Evolutionary conservation across 208 protist genomes (phyloP), one percentile per base, ranked within the genome.

Genomic region (Crithidia sp.): DNA sequence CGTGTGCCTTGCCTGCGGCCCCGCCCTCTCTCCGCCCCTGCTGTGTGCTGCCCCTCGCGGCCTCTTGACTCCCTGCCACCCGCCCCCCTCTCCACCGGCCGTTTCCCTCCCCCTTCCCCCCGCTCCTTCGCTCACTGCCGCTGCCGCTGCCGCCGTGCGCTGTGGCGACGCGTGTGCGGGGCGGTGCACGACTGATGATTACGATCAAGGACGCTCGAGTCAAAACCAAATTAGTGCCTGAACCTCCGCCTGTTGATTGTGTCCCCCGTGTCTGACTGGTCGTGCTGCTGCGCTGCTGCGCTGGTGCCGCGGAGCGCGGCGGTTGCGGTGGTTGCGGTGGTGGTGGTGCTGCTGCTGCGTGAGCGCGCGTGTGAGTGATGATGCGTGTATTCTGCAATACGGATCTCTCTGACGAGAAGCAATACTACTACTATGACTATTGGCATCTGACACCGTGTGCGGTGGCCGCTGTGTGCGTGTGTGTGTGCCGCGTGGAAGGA

Each of bases 361-460:
- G 39, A 60, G 16, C 55, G 9, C 70, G 44, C 49, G 54, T 71
- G 52, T 66, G 59, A 58, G 57, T 77, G 67, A 82, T 74, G 77
- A 74, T 72, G 53, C 40, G 52, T 64, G 64, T 77, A 74, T 74
- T 79, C 74, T 74, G 61, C 60, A 77, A 77, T 76, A n/a, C 71
- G 49, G 71, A 76, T 45, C 40, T 47, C 9, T 54, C 50, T 64
- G 65, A 78, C 59, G 73, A 72, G 37, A 45, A 71, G 37, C 63
- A 78, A 72, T 69, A 76, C 61, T 62, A 76, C 56, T 67, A 72
- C 65, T 68, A 79, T 79, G 74, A 79, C 74, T 79, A 79, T 66
- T 66, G 74, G 74, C 74, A 79, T 79, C 74, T 79, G 74, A 79
- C 55, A 62, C 54, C 45, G 45, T 36, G 19, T 28, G 64, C 28